Evolutionary conservation across 352 stramenopile species (phyloP), one percentile per base, ranked within the genome.

Genomic region (Phytophthora foliorum): DNA sequence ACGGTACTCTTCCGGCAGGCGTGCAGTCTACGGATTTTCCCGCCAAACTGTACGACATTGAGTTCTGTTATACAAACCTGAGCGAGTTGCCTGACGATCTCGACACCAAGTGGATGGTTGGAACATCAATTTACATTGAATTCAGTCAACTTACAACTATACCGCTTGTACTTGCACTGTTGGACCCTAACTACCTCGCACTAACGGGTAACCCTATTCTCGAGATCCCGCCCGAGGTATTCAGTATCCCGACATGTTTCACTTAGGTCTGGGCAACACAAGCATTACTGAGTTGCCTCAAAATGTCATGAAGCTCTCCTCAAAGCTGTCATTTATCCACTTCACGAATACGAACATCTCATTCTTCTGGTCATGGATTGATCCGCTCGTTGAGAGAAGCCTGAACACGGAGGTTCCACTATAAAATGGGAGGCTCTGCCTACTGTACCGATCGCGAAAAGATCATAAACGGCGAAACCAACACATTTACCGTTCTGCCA

Each of bases 1-100:
- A 55, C 29, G 64, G 57, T 2, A 6, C 50, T 9, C 29, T 72
- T 9, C 64, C 64, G 27, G 59, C 24, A 6, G 69, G 64, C 4
- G 25, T 61, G 2, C 53, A 59, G 10, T 67, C 56, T 5, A 19
- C 49, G 5, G 59, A 75, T 25, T 67, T 56, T 17, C 54, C 65
- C 1, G 21, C 14, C 1, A 68, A 59, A 9, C 13, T 78, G 11
- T 66, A 65, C 17, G 67, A 85, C 34, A 46, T 89, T 3, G 72
- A 82, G 19, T 52, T 84, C 56, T 65, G 24, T 0, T 57, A 57
- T 10, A 70, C 65, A 27, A 86, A 83, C 25, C 32, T 90, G 6
- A 72, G 45, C 1, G 42, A 74, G 16, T 38, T 88, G 5, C 82
- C 77, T 0, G 49, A 75, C 1, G 48, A 86, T 22, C 36, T 86